phyloP scores from a whole-genome alignment of 306 rosid genomes.

The Malus sylvestris region DNA sequence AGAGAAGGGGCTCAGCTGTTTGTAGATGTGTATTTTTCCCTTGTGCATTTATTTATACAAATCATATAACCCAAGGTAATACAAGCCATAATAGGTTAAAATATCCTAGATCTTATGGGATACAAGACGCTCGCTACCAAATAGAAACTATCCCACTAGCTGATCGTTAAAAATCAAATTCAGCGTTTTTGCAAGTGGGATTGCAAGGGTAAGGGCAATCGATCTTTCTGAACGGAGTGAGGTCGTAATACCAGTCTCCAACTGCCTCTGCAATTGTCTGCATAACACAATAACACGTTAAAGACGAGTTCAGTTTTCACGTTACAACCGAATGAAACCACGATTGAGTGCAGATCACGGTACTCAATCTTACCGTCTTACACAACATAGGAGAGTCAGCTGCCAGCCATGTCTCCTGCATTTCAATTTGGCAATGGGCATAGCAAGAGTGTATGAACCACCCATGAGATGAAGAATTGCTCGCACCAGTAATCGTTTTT shows the following conservation, averaged over 20 bases:
- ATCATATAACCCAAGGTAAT: too few species aligned
- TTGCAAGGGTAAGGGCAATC: constrained; percentile 89
- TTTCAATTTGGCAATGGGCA: constrained; percentile 88
- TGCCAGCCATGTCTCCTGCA: constrained; percentile 80
- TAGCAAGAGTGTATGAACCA: constrained; percentile 85
- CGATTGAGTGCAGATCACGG: too few species aligned
- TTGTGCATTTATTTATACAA: too few species aligned
- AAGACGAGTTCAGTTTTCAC: too few species aligned
- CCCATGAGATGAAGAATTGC: constrained; percentile 43
- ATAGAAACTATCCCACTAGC: too few species aligned
- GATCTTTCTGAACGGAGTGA: constrained; percentile 46
- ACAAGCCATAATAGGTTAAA: too few species aligned
- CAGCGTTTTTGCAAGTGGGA: constrained; percentile 62
- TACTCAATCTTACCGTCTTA: constrained; percentile 37
- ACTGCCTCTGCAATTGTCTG: constrained; percentile 87
- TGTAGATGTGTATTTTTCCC: too few species aligned
- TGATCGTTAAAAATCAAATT: constrained; percentile 25
- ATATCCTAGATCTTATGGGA: too few species aligned
- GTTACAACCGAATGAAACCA: too few species aligned
- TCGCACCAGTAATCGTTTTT: constrained; percentile 44
- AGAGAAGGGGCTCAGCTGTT: too few species aligned
- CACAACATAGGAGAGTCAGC: constrained; percentile 57
- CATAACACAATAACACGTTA: neutral
- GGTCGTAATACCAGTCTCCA: constrained; percentile 69
- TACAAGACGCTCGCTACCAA: too few species aligned